These are phyloP conservation scores for Acacia melanoxylon DNA, from an alignment of 306 rosid species.

Conservation along the genomic window DNA sequence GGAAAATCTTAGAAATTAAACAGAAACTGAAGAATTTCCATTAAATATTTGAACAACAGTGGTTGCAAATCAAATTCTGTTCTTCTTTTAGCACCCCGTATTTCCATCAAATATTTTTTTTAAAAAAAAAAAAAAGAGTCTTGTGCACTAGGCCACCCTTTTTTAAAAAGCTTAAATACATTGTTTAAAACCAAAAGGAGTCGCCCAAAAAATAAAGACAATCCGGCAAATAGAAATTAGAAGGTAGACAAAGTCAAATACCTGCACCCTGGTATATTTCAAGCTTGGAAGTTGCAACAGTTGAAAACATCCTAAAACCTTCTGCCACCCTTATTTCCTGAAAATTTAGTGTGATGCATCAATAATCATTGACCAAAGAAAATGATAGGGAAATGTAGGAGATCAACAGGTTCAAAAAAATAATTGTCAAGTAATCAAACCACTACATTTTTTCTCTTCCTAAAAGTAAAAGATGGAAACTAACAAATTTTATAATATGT, in stretches of 20 bases:
- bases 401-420: not conserved
- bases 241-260: slow-evolving; percentile 29
- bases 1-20: not conserved
- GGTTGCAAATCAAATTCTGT: not conserved
- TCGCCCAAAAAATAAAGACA: not conserved
- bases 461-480: not conserved
- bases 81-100: not conserved
- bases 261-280: slow-evolving; percentile 57
- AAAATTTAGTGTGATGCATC: slow-evolving; percentile 22
- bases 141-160: no score
- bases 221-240: not conserved
- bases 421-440: not conserved
- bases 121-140: no score
- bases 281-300: slow-evolving; percentile 60
- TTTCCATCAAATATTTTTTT: not conserved
- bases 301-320: slow-evolving; percentile 76
- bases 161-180: no score
- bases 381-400: not conserved
- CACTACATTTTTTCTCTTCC: not conserved
- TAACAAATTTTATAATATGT: not conserved
- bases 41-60: not conserved
- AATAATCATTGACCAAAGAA: slow-evolving; percentile 15
- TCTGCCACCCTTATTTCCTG: slow-evolving; percentile 86
- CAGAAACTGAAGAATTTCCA: not conserved
- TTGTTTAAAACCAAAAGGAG: not conserved